Conservation (phyloP, 345 rosid genomes). For the Lepidium didymum region DNA sequence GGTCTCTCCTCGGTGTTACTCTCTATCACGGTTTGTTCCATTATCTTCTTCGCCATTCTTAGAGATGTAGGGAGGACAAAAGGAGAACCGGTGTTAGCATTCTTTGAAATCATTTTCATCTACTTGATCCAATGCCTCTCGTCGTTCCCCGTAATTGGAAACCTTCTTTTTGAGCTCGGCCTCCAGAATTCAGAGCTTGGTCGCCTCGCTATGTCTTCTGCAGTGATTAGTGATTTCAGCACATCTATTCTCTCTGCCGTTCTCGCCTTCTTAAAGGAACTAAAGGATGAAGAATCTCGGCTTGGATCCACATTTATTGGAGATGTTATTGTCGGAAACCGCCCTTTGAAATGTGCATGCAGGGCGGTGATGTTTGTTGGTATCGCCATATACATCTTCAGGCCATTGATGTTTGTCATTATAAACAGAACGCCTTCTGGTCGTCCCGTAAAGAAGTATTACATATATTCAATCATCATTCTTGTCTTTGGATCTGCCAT, state of each 20-base stretch:
- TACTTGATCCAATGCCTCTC: constrained; percentile 26
- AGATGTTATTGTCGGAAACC: constrained; percentile 14
- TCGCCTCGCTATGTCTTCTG: constrained; percentile 41
- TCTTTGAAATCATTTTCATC: constrained; percentile 7
- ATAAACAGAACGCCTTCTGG: constrained; percentile 33
- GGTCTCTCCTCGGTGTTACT: constrained; percentile 27
- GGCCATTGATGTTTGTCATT: constrained; percentile 27
- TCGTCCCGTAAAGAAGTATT: constrained; percentile 20
- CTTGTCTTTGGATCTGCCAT: constrained; percentile 19
- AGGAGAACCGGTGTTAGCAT: background rate
- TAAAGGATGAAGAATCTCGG: constrained; percentile 14
- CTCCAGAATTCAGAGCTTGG: constrained; percentile 49
- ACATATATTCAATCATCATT: constrained; percentile 20
- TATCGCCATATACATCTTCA: constrained; percentile 11
- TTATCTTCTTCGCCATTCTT: constrained; percentile 12
- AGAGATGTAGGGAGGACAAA: constrained; percentile 10
- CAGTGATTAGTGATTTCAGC: constrained; percentile 32
- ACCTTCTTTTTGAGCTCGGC: constrained; percentile 44
- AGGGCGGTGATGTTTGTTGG: constrained; percentile 2
- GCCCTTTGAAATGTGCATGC: constrained; percentile 17
- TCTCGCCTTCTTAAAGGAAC: constrained; percentile 14
- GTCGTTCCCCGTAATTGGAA: constrained; percentile 33
- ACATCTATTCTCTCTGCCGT: background rate
- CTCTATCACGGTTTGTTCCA: constrained; percentile 24
- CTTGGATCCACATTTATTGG: constrained; percentile 23